Percentiles rank a stretch among this genome's conserved stretches.
Evolutionary conservation across 2,329 filamentous ascomycete genomes (phyloP).

Genomic region (Ophioceras dolichostomum): DNA sequence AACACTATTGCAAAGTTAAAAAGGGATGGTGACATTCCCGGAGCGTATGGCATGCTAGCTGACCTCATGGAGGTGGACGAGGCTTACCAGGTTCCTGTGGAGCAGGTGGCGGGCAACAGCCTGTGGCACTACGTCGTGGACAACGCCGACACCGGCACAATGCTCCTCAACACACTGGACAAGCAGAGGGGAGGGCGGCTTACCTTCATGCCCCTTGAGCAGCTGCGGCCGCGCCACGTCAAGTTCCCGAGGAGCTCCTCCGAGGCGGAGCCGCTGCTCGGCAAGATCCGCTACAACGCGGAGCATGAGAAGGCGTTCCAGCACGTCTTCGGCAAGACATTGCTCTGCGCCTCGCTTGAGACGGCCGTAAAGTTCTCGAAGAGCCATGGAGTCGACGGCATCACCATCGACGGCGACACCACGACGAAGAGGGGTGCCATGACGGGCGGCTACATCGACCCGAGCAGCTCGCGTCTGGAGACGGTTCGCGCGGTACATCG

Average conservation of each 20-base stretch:
- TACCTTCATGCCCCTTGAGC: slow-evolving; percentile 88
- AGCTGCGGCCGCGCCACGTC: slow-evolving; percentile 55
- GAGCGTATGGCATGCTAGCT: slow-evolving; percentile 84
- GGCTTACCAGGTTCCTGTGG: slow-evolving; percentile 75
- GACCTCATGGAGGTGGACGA: slow-evolving; percentile 85
- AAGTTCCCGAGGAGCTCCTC: slow-evolving; percentile 75
- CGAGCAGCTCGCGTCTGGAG: slow-evolving; percentile 74
- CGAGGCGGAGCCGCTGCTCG: slow-evolving; percentile 78
- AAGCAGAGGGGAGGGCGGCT: slow-evolving; percentile 72
- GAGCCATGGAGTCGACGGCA: slow-evolving; percentile 82
- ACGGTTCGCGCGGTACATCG: slow-evolving; percentile 65
- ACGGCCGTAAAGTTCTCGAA: slow-evolving; percentile 85
- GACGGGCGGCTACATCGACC: slow-evolving; percentile 88
- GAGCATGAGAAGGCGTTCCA: slow-evolving; percentile 76
- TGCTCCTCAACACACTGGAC: slow-evolving; percentile 67
- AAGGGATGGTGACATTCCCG: slow-evolving; percentile 64
- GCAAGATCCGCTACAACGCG: slow-evolving; percentile 69
- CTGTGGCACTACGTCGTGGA: slow-evolving; percentile 96
- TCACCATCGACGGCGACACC: slow-evolving; percentile 88
- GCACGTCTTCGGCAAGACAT: slow-evolving; percentile 90
- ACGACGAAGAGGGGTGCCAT: slow-evolving; percentile 92
- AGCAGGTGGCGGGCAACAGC: slow-evolving; percentile 84
- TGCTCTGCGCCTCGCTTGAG: slow-evolving; percentile 82
- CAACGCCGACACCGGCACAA: slow-evolving; percentile 74
- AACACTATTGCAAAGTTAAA: slow-evolving; percentile 79